These are phyloP conservation scores for Cystobasidium tubakii DNA, from an alignment of 768 basidiomycete species.

Conservation along the genomic window DNA sequence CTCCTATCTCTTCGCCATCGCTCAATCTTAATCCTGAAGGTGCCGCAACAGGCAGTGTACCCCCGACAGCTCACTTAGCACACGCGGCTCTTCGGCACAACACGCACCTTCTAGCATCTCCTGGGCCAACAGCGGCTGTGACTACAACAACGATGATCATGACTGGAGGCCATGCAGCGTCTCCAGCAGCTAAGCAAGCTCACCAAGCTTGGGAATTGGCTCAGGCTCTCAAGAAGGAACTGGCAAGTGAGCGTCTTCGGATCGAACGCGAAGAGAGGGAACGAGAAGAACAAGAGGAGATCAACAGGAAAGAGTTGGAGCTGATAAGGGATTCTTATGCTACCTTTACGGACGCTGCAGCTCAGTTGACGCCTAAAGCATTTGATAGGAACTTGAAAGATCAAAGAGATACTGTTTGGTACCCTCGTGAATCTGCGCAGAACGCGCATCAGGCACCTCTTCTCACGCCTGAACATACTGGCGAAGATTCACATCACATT, in stretches of 20 bases:
- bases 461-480: background rate
- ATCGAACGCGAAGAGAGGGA: background rate
- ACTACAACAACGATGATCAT: background rate
- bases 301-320: background rate
- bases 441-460: background rate
- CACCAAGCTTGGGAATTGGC: background rate
- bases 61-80: background rate
- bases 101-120: background rate
- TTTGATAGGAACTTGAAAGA: background rate
- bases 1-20: background rate
- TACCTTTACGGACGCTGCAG: background rate
- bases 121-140: background rate
- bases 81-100: background rate
- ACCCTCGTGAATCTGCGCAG: background rate
- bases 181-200: slow-evolving; percentile 1
- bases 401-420: background rate
- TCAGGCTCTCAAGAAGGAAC: background rate
- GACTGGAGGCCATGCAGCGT: background rate
- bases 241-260: background rate
- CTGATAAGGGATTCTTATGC: background rate
- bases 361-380: background rate
- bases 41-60: background rate
- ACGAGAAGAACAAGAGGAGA: background rate
- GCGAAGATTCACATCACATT: background rate
- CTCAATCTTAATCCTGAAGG: background rate